Percentiles rank a stretch among this genome's conserved stretches.
These are phyloP conservation scores for Exophiala oligosperma DNA, from an alignment of 2,329 filamentous ascomycete genomes.

Conservation along the genomic window DNA sequence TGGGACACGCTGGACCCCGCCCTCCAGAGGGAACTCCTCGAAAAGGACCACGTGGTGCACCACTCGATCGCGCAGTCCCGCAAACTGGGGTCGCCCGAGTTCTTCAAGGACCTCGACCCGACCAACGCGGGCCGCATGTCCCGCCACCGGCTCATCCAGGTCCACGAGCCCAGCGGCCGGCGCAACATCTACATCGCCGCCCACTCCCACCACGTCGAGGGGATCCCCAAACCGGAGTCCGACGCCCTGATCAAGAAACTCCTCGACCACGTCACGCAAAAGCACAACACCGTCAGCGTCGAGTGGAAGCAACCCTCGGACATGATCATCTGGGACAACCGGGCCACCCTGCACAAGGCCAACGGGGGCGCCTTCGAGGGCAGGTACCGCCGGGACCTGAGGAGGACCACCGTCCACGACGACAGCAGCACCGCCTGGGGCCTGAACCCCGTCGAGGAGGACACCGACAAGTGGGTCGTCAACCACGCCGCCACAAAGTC, in stretches of 20 bases:
- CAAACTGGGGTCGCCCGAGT: slow-evolving; percentile 45
- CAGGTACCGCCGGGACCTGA: slow-evolving; percentile 53
- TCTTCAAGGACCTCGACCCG: slow-evolving; percentile 49
- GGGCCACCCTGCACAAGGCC: slow-evolving; percentile 55
- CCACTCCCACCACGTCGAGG: slow-evolving; percentile 56
- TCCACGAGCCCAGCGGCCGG: slow-evolving; percentile 53
- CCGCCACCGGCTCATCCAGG: slow-evolving; percentile 52
- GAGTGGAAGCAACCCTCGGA: slow-evolving; percentile 52
- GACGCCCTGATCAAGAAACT: slow-evolving; percentile 37
- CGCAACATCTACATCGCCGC: slow-evolving; percentile 56
- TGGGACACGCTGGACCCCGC: slow-evolving; percentile 47
- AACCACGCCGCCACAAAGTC: slow-evolving; percentile 15
- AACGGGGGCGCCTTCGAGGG: slow-evolving; percentile 50
- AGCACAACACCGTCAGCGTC: slow-evolving; percentile 48
- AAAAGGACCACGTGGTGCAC: slow-evolving; percentile 47
- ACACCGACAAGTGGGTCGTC: slow-evolving; percentile 20
- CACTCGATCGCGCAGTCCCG: slow-evolving; percentile 56
- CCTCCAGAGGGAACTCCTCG: slow-evolving; percentile 37
- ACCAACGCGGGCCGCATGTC: slow-evolving; percentile 38
- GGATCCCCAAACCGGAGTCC: slow-evolving; percentile 38
- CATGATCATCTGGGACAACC: slow-evolving; percentile 61
- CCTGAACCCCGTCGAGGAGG: slow-evolving; percentile 36
- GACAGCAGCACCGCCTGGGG: slow-evolving; percentile 44
- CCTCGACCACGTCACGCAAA: slow-evolving; percentile 47
- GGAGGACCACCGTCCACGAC: slow-evolving; percentile 58